phyloP scores from a whole-genome alignment of 176 grass and related monocot species.

The Poa annua region DNA sequence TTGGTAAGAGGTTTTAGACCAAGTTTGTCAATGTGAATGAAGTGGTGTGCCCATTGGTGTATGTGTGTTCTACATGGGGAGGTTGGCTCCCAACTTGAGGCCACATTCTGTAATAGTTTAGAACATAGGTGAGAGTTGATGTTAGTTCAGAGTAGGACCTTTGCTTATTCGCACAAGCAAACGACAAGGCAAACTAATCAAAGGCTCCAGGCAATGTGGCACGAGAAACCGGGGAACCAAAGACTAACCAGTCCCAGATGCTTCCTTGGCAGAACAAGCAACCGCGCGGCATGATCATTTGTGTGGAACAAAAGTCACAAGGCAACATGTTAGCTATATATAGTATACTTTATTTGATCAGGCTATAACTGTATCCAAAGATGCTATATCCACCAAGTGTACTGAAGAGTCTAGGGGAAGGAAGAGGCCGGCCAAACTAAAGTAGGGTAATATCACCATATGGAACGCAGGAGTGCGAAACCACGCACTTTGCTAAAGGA shows the following conservation, averaged over 20 bases:
- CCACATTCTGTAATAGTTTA: too few species aligned
- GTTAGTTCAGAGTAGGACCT: too few species aligned
- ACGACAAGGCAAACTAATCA: not conserved
- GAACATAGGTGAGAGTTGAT: too few species aligned
- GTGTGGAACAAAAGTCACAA: not conserved
- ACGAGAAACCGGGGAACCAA: not conserved
- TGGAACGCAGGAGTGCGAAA: not conserved
- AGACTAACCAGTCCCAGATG: not conserved
- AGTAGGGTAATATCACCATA: not conserved
- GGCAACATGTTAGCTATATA: not conserved
- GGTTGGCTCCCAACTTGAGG: too few species aligned
- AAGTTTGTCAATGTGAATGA: too few species aligned
- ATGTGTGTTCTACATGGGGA: too few species aligned
- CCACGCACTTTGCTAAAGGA: not conserved
- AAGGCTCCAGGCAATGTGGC: not conserved
- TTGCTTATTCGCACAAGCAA: not conserved
- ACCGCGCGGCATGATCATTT: not conserved
- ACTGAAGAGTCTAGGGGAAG: not conserved
- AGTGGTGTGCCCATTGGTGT: too few species aligned
- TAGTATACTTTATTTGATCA: not conserved
- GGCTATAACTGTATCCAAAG: not conserved
- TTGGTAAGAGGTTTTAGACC: too few species aligned
- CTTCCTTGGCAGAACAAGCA: constrained; percentile 9
- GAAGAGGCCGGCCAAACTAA: not conserved
- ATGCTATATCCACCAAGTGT: not conserved